Evolutionary conservation across 257 asterid species (phyloP).

Genomic region (Capsicum pubescens): DNA sequence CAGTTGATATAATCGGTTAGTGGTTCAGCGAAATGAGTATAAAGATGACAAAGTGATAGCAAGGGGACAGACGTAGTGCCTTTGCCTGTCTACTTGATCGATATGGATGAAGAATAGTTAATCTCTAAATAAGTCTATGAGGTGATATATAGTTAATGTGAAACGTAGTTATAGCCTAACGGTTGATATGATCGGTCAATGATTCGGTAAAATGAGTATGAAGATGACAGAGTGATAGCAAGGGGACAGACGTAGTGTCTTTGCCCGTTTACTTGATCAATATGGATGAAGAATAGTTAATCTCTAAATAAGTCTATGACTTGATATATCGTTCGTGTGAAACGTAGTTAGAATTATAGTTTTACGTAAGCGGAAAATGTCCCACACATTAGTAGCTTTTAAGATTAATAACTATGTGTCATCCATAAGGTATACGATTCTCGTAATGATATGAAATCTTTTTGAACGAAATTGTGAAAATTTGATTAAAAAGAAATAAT

Average conservation of each 20-base stretch:
- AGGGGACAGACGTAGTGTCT: no score
- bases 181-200: neutral
- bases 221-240: no score
- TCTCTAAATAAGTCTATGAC: neutral
- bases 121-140: neutral
- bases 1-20: neutral
- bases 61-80: no score
- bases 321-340: neutral
- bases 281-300: neutral
- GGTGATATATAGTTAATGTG: no score
- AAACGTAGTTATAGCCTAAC: neutral
- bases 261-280: neutral
- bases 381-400: neutral
- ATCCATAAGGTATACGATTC: neutral
- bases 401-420: neutral
- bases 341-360: neutral
- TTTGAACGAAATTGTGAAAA: constrained; percentile 20
- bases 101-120: neutral
- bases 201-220: neutral
- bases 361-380: neutral
- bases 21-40: neutral
- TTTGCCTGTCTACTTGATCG: no score
- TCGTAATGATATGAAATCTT: neutral
- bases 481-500: constrained; percentile 31
- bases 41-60: no score